Percentiles rank a stretch among this genome's conserved stretches.
These are phyloP conservation scores for Capniomyces stellatus DNA, from an alignment of 371 early-diverging fungal genomes.

Conservation along the genomic window DNA sequence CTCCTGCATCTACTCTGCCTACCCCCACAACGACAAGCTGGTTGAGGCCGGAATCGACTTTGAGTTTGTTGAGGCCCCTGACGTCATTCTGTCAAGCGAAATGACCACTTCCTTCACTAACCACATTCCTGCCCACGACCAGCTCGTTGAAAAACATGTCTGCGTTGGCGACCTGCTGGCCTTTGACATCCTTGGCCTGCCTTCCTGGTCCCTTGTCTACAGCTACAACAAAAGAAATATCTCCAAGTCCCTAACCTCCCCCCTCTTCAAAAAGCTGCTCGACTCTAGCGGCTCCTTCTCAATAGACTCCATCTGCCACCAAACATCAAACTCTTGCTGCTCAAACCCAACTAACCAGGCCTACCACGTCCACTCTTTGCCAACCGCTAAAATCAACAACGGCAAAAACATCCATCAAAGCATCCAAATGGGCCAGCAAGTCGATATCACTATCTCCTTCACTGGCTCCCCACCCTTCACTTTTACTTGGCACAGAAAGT, in stretches of 20 bases:
- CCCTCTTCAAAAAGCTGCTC: constrained; percentile 17
- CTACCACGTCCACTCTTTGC: constrained; percentile 18
- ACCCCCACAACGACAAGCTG: constrained; percentile 1
- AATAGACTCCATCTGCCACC: constrained; percentile 18
- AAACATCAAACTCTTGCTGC: constrained; percentile 23
- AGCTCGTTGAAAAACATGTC: constrained; percentile 6
- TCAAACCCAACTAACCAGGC: constrained; percentile 15
- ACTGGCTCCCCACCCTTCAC: constrained; percentile 22
- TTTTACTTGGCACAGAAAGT: constrained; percentile 24
- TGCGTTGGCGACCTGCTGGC: constrained; percentile 23
- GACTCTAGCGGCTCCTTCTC: constrained; percentile 23
- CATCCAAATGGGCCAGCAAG: constrained; percentile 21
- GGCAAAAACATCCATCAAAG: constrained; percentile 22
- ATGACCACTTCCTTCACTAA: not conserved
- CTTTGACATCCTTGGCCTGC: constrained; percentile 20
- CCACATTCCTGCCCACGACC: not conserved
- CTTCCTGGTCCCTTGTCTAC: constrained; percentile 21
- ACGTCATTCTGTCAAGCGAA: constrained; percentile 6
- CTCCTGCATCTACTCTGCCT: constrained; percentile 9
- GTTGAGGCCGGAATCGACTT: constrained; percentile 24
- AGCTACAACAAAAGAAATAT: constrained; percentile 10
- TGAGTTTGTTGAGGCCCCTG: constrained; percentile 25
- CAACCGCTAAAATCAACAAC: constrained; percentile 19
- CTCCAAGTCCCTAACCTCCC: constrained; percentile 2
- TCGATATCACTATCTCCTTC: constrained; percentile 15